Evolutionary conservation across 148 eudicot genomes (phyloP), one percentile per base, ranked within the genome.

Genomic region (Rhododendron molle): DNA sequence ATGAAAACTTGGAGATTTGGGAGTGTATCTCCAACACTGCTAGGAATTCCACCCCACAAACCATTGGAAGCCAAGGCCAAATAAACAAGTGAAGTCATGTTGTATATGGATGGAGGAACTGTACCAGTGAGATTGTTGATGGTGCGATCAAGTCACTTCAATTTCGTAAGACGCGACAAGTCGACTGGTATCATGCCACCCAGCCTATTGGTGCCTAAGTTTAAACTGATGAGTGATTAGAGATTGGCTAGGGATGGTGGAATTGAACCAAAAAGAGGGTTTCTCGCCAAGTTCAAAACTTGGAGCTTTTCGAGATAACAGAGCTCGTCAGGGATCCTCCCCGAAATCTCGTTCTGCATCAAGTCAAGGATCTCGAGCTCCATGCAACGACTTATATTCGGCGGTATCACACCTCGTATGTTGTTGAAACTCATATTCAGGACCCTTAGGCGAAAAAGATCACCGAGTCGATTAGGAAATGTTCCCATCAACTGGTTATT

Each of bases 41-140:
- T 76, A 44, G 92, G 92, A 26, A 90, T 16, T 4, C 69, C 62
- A 65, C 92, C 90, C 89, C 78, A 83, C 76, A 90, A 85, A 28
- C 84, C 20, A 85, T 88, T 90, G 40, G 90, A 80, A 65, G 89
- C 92, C 58, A 90, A 67, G 72, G 85, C 82, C 2, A 90, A 76
- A 26, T 85, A 26, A 4, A 28, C 85, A 52, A 90, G 62, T 0
- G 92, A 86, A 38, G 92, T 85, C 90, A 88, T 90, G 83, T 88
- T 88, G 60, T 88, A 88, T n/a, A 88, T 85, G 0, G 87, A 18
- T 3, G 86, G 76, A 26, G 90, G 92, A 34, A 90, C 84, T n/a
- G 80, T 76, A 36, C 92, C 92, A 0, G 74, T 87, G 36, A 88
- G 86, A 34, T 85, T 76, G 85, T 88, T 90, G 26, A 85, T 85